Percentiles rank a stretch among this genome's conserved stretches.
Evolutionary conservation across 768 basidiomycete species (phyloP).

Genomic region (Pleurotus eryngii): DNA sequence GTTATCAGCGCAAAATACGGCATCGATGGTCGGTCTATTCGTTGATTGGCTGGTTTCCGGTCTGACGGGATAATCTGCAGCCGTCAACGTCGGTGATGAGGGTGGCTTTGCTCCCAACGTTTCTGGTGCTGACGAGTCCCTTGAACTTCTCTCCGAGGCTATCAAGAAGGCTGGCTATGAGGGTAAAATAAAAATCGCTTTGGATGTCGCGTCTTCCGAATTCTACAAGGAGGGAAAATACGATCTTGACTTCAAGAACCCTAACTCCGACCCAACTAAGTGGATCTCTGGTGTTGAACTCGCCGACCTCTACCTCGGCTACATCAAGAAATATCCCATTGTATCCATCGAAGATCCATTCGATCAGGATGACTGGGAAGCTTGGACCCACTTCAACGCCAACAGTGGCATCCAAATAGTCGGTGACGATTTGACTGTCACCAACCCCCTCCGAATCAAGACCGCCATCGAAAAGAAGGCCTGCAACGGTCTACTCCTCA

Average conservation of each 20-base stretch:
- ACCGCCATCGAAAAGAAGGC: slow-evolving; percentile 99
- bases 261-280: slow-evolving; percentile 96
- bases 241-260: slow-evolving; percentile 99
- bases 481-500: slow-evolving; percentile 97
- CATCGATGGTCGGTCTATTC: slow-evolving; percentile 74
- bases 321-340: slow-evolving; percentile 93
- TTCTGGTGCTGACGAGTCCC: slow-evolving; percentile 93
- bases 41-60: slow-evolving; percentile 11
- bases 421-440: slow-evolving; percentile 96
- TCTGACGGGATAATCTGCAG: slow-evolving; percentile 36
- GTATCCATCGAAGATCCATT: slow-evolving; percentile 97
- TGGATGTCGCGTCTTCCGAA: slow-evolving; percentile 98
- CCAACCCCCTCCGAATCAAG: slow-evolving; percentile 96
- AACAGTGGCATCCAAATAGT: slow-evolving; percentile 84
- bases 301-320: slow-evolving; percentile 85
- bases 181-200: slow-evolving; percentile 97
- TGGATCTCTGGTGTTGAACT: slow-evolving; percentile 93
- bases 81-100: slow-evolving; percentile 99
- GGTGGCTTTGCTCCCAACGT: slow-evolving; percentile 99
- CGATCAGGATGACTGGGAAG: slow-evolving; percentile 99
- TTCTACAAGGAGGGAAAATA: slow-evolving; percentile 99
- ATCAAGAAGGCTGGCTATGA: slow-evolving; percentile 98
- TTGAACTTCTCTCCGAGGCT: slow-evolving; percentile 92
- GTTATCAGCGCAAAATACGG: slow-evolving; percentile 99
- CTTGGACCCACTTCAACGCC: slow-evolving; percentile 90